Conservation (phyloP, 78 protist species). For the Planoprotostelium fungivorum region DNA sequence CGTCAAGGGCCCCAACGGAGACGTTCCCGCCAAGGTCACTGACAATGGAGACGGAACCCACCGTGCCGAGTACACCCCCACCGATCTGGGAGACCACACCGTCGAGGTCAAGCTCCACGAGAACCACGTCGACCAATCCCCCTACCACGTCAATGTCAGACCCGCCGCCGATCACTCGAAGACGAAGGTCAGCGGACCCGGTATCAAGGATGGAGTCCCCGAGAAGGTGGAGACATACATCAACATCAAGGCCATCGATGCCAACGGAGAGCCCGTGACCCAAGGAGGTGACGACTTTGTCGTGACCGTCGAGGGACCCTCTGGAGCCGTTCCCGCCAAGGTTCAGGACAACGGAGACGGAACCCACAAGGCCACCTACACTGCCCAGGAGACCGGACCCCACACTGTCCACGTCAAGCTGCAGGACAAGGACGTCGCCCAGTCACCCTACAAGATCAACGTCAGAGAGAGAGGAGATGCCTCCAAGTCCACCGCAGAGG, state of each 20-base stretch:
- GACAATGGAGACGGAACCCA: constrained; percentile 46
- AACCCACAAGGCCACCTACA: constrained; percentile 61
- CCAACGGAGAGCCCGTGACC: constrained; percentile 33
- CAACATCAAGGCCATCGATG: constrained; percentile 56
- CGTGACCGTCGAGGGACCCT: constrained; percentile 52
- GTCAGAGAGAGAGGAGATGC: constrained; percentile 45
- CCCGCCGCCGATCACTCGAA: constrained; percentile 56
- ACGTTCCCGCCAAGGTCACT: constrained; percentile 20
- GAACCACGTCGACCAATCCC: constrained; percentile 48
- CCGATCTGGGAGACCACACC: constrained; percentile 46
- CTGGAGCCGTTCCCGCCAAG: constrained; percentile 36
- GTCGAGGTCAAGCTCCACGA: constrained; percentile 26
- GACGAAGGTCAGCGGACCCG: constrained; percentile 58
- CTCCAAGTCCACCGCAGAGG: constrained; percentile 50
- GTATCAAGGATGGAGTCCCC: constrained; percentile 36
- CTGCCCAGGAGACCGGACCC: constrained; percentile 47
- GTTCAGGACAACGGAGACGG: constrained; percentile 70
- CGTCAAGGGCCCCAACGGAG: constrained; percentile 59
- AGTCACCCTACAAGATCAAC: constrained; percentile 49
- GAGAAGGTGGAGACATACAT: constrained; percentile 23
- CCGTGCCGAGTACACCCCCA: constrained; percentile 23
- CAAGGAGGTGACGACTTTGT: constrained; percentile 65
- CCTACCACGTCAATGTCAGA: constrained; percentile 42
- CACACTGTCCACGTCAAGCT: constrained; percentile 45
- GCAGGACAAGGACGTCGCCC: constrained; percentile 54